Conservation (phyloP, 1,284 basidiomycete genomes). For the Xerocomus cyaneibrunnescens region DNA sequence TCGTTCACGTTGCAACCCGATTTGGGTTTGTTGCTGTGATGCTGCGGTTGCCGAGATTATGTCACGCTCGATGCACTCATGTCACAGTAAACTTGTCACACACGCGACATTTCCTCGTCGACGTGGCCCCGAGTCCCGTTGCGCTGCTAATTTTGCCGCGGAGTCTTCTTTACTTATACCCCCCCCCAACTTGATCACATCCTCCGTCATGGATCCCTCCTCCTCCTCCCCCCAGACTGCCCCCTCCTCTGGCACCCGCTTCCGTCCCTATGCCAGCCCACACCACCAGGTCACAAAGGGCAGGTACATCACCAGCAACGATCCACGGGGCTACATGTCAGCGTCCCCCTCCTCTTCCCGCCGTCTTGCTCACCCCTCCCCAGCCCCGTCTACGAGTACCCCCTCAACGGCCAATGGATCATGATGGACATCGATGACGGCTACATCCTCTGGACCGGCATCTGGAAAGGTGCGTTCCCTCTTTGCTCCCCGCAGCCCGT, state of each 20-base stretch:
- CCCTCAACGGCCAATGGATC: conserved; percentile 84
- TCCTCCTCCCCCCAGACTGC: conserved; percentile 42
- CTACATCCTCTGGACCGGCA: conserved; percentile 84
- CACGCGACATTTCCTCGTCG: conserved; percentile 36
- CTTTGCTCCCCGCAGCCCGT: not conserved
- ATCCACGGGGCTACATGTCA: conserved; percentile 84
- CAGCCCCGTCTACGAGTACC: conserved; percentile 85
- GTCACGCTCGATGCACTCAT: conserved; percentile 29
- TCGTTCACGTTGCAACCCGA: conserved; percentile 33
- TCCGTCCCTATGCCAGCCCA: conserved; percentile 72
- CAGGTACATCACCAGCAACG: conserved; percentile 83
- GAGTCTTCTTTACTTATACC: conserved; percentile 31
- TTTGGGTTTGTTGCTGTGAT: conserved; percentile 33
- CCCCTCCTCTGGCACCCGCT: conserved; percentile 51
- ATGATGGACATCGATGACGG: conserved; percentile 92
- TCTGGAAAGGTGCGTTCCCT: conserved; percentile 71
- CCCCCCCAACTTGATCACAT: conserved; percentile 13
- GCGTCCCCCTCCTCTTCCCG: conserved; percentile 3
- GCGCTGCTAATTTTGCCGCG: conserved; percentile 35
- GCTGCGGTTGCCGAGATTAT: conserved; percentile 39
- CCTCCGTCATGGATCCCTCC: conserved; percentile 19
- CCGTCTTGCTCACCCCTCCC: conserved; percentile 5
- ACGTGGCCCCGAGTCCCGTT: conserved; percentile 34
- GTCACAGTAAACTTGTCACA: conserved; percentile 25
- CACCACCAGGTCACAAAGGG: conserved; percentile 81